Percentiles rank a stretch among this genome's conserved stretches.
Conservation (phyloP, 176 grass and related monocot genomes). For the Pharus latifolius region DNA sequence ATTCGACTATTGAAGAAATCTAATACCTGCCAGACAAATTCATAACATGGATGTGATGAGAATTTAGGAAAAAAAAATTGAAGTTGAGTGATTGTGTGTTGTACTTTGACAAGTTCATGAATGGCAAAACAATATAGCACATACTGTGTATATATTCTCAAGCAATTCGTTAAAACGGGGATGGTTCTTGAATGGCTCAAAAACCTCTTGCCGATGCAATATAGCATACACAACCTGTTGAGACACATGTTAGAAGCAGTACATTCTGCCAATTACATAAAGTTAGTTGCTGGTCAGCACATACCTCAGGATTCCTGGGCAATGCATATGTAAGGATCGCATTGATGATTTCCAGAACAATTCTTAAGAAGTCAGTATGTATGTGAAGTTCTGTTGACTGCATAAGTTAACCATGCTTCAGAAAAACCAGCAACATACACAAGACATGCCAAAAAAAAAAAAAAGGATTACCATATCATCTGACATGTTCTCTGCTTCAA, state of each 20-base stretch:
- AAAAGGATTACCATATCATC: slow-evolving; percentile 78
- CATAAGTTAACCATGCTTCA: slow-evolving; percentile 27
- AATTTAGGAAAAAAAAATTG: slow-evolving; percentile 5
- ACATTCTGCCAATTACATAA: slow-evolving; percentile 3
- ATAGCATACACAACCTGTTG: slow-evolving; percentile 96
- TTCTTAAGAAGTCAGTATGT: slow-evolving; percentile 95
- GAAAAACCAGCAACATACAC: slow-evolving; percentile 8
- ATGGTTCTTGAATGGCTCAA: slow-evolving; percentile 94
- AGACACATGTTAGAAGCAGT: slow-evolving; percentile 16
- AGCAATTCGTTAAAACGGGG: slow-evolving; percentile 96
- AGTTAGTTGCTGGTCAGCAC: background rate
- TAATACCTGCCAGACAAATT: slow-evolving; percentile 46
- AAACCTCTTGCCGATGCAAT: slow-evolving; percentile 96
- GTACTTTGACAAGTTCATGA: background rate
- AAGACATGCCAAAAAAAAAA: background rate
- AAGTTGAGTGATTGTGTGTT: background rate
- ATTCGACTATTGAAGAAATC: slow-evolving; percentile 99
- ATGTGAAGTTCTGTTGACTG: slow-evolving; percentile 98
- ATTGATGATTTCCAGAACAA: slow-evolving; percentile 97
- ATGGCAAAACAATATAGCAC: background rate
- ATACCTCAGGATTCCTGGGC: slow-evolving; percentile 94
- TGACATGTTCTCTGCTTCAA: slow-evolving; percentile 64
- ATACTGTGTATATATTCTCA: slow-evolving; percentile 98
- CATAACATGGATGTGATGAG: slow-evolving; percentile 7
- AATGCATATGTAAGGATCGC: slow-evolving; percentile 97